Base-by-base conservation (phyloP, 2,329 filamentous ascomycete genomes). In the Coccinonectria pachysandricola region DNA sequence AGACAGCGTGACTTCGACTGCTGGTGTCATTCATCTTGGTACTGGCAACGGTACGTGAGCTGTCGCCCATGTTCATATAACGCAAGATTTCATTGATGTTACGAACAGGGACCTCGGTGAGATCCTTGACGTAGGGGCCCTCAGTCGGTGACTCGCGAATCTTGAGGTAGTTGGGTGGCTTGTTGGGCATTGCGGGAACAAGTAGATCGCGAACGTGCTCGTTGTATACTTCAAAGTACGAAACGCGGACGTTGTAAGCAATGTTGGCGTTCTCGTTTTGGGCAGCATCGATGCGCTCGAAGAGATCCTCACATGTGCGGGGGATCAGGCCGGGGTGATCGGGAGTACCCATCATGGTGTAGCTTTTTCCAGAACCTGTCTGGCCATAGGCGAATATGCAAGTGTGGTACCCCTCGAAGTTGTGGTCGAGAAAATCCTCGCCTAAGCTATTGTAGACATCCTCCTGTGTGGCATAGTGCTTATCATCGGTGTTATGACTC, bases 21-120 rank as follows among this genome's bases (percentile, higher is more conserved):
- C 85, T 93, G 3, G 88, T 96, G 56, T 98, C 91, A 57, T 98
- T 98, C 91, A 98, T 98, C 62, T 95, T 96, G 33, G 91, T 98
- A 50, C 83, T 86, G 9, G 91, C 91, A 12, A 75, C 79, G 1
- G 91, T 96, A 24, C 91, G 78, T 31, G 82, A 94, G 38, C 71
- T 63, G 54, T 98, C 91, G 31, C 91, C 91, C 46, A 77, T 73
- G 45, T 80, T 83, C 86, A 98, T 95, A 57, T 83, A 78, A 19
- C 82, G 78, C 56, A 93, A 68, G 37, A 98, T 85, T 53, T 98
- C 91, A 26, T 71, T 63, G 46, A 91, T 83, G 55, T 75, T 87
- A 50, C 83, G 79, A 21, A 94, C 91, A 1, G 87, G 85, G 3
- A 91, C 81, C 52, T 98, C 91, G 6, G 86, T 95, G 44, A 98